Conservation (phyloP, 2,329 filamentous ascomycete genomes). For the Apiospora saccharicola region DNA sequence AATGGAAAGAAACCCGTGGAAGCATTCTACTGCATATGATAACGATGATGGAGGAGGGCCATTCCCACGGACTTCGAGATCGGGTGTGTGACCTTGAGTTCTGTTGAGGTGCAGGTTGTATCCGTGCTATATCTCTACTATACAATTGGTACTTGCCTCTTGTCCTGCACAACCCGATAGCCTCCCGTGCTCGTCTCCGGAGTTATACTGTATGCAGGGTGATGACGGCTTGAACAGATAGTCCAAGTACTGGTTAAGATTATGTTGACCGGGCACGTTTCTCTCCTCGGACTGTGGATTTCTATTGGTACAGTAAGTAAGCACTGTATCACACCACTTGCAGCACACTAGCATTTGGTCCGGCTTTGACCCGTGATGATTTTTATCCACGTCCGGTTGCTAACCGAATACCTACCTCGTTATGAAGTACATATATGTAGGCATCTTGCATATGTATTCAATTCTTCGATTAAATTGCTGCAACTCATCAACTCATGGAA, state of each 20-base stretch:
- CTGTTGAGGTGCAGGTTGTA: constrained; percentile 15
- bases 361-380: neutral
- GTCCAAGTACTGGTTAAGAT: neutral
- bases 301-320: neutral
- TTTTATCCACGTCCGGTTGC: neutral
- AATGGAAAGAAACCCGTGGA: constrained; percentile 7
- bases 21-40: constrained; percentile 12
- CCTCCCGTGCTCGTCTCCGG: neutral
- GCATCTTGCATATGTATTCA: neutral
- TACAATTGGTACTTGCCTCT: neutral
- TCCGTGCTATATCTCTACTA: neutral
- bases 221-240: constrained; percentile 9
- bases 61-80: neutral
- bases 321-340: constrained; percentile 16
- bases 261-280: neutral
- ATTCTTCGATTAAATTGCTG: neutral
- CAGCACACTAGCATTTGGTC: constrained; percentile 14
- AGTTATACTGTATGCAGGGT: neutral
- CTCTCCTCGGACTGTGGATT: neutral
- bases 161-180: neutral
- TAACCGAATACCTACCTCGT: neutral
- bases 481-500: neutral
- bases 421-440: neutral
- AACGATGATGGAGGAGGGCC: neutral
- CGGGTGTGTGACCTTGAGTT: neutral